Base-by-base conservation (phyloP, 2,329 filamentous ascomycete species). In the Colletotrichum kahawae region DNA sequence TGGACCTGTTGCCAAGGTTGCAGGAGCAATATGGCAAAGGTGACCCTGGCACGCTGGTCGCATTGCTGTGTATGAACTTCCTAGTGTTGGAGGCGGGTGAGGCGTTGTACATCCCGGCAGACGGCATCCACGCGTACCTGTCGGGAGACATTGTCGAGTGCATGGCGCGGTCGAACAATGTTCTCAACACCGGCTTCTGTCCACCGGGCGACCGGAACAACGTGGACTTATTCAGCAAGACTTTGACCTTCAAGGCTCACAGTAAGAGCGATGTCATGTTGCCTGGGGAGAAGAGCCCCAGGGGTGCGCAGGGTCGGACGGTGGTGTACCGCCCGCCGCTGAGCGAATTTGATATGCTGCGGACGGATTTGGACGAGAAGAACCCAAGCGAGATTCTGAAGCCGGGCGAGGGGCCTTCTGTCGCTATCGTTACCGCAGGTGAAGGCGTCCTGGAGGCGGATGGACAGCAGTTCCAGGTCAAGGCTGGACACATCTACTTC, bases 121-220 rank as follows among this genome's bases (percentile, higher is more conserved):
- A 95, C 77, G 93, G 92, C 6, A 93, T 95, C 69, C 93, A 95
- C 80, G 93, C 93, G 0, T 95, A 95, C 80, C 85, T 95, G 0
- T 89, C 89, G 5, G 94, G 94, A 4, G 91, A 95, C 80, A 94
- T 95, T 67, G 91, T 95, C 78, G 93, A 95, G 82, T 95, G 93
- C 83, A 95, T 95, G 93, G 93, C 93, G 2, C 89, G 93, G 9
- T 92, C 89, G 24, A 92, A 95, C 85, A 95, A 95, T 73, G 93
- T 95, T 3, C 86, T 95, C 65, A 94, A 94, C 82, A 91, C 90
- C 0, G 93, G 94, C 0, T 95, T 96, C 85, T 95, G 93, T 78
- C 93, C 93, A 0, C 87, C 87, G 2, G 89, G 91, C 0, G 91
- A 94, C 62, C 88, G 93, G 14, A 89, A 94, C 79, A 91, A 87